A percentile compares a stretch with the other conserved stretches of the same genome.
phyloP scores from a whole-genome alignment of 1,139 yeast species.

The Saccharomyces pastorianus region DNA sequence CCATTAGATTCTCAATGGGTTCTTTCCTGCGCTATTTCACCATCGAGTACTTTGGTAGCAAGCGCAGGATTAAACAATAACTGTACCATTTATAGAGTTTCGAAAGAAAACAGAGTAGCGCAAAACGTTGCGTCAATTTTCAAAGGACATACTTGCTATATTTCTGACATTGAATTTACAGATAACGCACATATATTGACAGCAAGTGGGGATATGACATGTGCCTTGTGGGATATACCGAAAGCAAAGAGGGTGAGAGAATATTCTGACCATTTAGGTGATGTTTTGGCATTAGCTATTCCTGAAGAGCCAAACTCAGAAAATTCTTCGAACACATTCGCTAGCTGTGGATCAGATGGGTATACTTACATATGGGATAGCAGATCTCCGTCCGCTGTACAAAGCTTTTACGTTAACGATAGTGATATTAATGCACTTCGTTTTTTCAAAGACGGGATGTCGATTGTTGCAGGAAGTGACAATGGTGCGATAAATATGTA shows the following conservation, averaged over 20 bases:
- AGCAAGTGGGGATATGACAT: conserved; percentile 77
- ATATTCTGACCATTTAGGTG: conserved; percentile 73
- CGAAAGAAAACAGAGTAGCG: conserved; percentile 31
- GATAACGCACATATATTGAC: conserved; percentile 53
- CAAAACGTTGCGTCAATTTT: conserved; percentile 47
- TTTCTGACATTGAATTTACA: conserved; percentile 65
- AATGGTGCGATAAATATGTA: conserved; percentile 67
- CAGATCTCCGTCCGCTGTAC: conserved; percentile 45
- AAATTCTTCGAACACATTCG: conserved; percentile 36
- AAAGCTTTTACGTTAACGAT: conserved; percentile 52
- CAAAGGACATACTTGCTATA: conserved; percentile 77
- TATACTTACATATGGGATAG: conserved; percentile 66
- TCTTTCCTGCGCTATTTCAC: conserved; percentile 64
- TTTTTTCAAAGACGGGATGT: conserved; percentile 64
- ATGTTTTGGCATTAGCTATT: conserved; percentile 50
- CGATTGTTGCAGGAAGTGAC: conserved; percentile 68
- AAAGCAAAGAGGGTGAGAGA: conserved; percentile 49
- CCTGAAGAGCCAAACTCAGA: conserved; percentile 16
- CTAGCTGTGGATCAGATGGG: conserved; percentile 74
- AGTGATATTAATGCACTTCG: conserved; percentile 61
- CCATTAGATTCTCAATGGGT: conserved; percentile 72
- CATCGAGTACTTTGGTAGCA: conserved; percentile 57
- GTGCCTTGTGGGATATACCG: conserved; percentile 71
- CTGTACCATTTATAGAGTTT: conserved; percentile 58
- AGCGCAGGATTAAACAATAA: conserved; percentile 79